Base-by-base conservation (phyloP, 2,329 filamentous ascomycete genomes). In the Calonectria hongkongensis region DNA sequence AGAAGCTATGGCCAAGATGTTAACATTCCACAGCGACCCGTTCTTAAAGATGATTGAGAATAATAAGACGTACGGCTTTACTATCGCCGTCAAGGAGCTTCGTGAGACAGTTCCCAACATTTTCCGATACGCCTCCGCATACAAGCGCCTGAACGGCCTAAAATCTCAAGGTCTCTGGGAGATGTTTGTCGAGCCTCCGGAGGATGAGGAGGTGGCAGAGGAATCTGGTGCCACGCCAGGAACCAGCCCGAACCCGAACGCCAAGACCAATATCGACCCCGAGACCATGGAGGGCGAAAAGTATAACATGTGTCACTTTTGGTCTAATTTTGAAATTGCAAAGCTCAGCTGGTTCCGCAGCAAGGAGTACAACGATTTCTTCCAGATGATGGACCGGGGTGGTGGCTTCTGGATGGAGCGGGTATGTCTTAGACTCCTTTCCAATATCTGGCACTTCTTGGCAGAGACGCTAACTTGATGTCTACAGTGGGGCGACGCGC, bases 301-400 rank as follows among this genome's bases (percentile, higher is more conserved):
- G 80, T 99, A 99, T 89, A 99, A 99, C 87, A 99, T 99, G 97
- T 99, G 97, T 84, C 97, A 99, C 88, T 99, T 98, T 88, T 99
- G 97, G 97, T 98, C 95, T 84, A 99, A 99, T 84, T 99, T 99
- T 79, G 97, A 99, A 85, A 99, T 99, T 86, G 97, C 97, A 16
- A 92, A 93, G 72, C 90, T 99, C 73, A 94, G 95, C 86, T 99
- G 95, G 92, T 98, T 98, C 90, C 92, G 97, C 79, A 98, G 96
- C 88, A 96, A 98, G 86, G 94, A 95, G 82, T 99, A 99, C 83
- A 94, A 98, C 79, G 97, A 98, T 77, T 99, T 99, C 85, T 99
- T 99, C 84, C 89, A 98, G 81, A 97, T 98, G 94, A 98, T 99
- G 96, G 97, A 99, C 83, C 93, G 93, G 75, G 98, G 96, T 83